Evolutionary conservation across 148 eudicot genomes (phyloP).

Genomic region (Gaultheria prostrata): DNA sequence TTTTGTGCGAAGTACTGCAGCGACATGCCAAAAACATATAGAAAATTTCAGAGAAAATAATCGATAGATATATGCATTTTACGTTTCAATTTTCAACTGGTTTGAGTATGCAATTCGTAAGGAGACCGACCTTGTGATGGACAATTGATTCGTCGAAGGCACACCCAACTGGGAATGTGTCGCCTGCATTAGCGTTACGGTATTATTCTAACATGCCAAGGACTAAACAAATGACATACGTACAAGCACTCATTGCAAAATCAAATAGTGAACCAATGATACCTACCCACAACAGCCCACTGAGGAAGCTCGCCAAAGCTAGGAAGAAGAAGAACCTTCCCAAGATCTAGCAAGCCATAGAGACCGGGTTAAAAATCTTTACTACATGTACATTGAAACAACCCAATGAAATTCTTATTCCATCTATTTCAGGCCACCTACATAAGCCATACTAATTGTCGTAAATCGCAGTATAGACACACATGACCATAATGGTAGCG

Average conservation of each 20-base stretch:
- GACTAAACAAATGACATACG: not conserved
- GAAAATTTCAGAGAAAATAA: not conserved
- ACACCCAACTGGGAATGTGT: conserved; percentile 90
- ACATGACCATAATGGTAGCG: not conserved
- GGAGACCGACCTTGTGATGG: conserved; percentile 70
- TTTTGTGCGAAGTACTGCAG: conserved; percentile 46
- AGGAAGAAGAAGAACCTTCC: conserved; percentile 85
- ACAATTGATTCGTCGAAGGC: conserved; percentile 77
- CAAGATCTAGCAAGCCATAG: conserved; percentile 53
- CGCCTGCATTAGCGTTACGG: conserved; percentile 30
- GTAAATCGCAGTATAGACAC: not conserved
- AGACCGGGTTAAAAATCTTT: not conserved
- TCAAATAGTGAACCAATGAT: not conserved
- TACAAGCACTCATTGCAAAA: not conserved
- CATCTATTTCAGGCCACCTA: not conserved
- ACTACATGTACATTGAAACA: not conserved
- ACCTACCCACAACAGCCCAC: conserved; percentile 85
- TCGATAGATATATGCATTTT: not conserved
- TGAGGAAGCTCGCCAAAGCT: conserved; percentile 84
- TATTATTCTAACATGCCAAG: not conserved
- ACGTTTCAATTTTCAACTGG: not conserved
- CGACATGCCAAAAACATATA: not conserved
- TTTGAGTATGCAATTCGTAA: not conserved
- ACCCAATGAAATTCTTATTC: not conserved
- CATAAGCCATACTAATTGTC: not conserved